Evolutionary conservation across 768 basidiomycete species (phyloP).

Genomic region (Dacryopinax spathularia): DNA sequence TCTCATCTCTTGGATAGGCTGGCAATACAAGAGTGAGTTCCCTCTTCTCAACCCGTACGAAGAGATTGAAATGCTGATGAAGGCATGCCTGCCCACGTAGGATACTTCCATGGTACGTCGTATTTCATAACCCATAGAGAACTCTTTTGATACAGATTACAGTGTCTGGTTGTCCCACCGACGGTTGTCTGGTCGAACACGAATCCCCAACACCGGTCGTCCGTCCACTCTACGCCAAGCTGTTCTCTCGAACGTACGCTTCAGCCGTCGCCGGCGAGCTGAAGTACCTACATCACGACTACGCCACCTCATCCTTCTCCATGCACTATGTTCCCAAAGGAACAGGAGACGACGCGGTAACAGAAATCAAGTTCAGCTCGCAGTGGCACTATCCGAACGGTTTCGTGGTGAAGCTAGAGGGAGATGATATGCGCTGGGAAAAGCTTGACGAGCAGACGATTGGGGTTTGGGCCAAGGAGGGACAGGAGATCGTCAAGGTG

Average conservation of each 20-base stretch:
- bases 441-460: background rate
- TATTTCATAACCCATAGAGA: background rate
- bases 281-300: constrained; percentile 1
- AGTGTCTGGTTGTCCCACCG: background rate
- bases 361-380: background rate
- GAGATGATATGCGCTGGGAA: background rate
- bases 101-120: background rate
- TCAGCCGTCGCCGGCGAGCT: background rate
- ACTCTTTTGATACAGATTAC: background rate
- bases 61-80: background rate
- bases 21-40: background rate
- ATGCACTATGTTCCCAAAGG: background rate
- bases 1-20: background rate
- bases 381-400: background rate
- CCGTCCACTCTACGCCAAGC: constrained; percentile 2
- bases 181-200: background rate
- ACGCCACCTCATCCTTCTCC: background rate
- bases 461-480: background rate
- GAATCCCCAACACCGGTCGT: background rate
- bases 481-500: background rate
- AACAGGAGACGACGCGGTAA: background rate
- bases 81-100: constrained; percentile 2
- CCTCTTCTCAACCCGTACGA: background rate
- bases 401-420: background rate
- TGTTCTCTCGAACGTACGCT: background rate